Evolutionary conservation across 2,329 filamentous ascomycete species (phyloP).

Genomic region (Colletotrichum euphorbiae): DNA sequence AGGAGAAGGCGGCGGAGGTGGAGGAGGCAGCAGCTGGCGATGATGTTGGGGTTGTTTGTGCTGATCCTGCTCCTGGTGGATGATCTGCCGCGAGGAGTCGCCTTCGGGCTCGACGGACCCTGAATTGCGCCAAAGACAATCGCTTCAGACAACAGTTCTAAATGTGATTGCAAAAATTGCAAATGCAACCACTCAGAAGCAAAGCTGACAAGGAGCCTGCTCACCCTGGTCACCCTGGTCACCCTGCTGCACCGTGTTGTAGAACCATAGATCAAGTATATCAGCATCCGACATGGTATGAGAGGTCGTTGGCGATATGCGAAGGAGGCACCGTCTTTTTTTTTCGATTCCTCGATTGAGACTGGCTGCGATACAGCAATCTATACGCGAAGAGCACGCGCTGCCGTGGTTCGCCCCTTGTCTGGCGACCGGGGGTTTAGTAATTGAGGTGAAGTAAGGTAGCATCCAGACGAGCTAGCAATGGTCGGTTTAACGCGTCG

Average conservation of each 20-base stretch:
- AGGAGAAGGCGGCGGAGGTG: slow-evolving; percentile 3
- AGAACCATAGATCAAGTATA: slow-evolving; percentile 25
- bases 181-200: slow-evolving; percentile 3
- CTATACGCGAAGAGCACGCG: background rate
- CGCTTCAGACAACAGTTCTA: slow-evolving; percentile 3
- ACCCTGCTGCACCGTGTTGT: slow-evolving; percentile 23
- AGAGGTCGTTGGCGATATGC: background rate
- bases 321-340: background rate
- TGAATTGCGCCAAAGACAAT: slow-evolving; percentile 14
- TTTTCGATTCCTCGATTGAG: background rate
- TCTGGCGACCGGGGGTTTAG: background rate
- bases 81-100: background rate
- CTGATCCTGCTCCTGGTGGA: background rate
- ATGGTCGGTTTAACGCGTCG: no score
- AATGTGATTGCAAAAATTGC: background rate
- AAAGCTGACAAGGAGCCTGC: slow-evolving; percentile 30
- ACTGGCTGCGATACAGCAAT: slow-evolving; percentile 7
- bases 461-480: no score
- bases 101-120: slow-evolving; percentile 11
- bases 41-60: background rate
- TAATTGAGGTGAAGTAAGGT: background rate
- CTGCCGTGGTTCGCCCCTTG: background rate
- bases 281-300: slow-evolving; percentile 17
- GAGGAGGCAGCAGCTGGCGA: slow-evolving; percentile 4
- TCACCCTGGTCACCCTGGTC: slow-evolving; percentile 12